Percentiles rank a stretch among this genome's conserved stretches.
These are phyloP conservation scores for Fallopia convolvulus DNA, from an alignment of 148 eudicot species.

Conservation along the genomic window DNA sequence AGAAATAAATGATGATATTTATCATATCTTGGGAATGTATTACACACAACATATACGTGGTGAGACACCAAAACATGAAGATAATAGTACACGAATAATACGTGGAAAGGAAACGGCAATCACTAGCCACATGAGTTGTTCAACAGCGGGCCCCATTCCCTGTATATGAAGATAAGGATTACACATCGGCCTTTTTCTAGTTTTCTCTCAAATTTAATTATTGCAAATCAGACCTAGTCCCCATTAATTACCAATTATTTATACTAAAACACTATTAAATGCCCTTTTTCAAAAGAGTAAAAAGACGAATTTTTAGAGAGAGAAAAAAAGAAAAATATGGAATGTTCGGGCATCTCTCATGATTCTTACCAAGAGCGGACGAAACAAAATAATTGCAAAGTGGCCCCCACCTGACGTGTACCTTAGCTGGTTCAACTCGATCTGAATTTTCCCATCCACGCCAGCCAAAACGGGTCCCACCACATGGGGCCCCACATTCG, in stretches of 20 bases:
- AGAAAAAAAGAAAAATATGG: neutral
- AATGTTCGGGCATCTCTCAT: neutral
- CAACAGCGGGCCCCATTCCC: neutral
- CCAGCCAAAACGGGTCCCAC: neutral
- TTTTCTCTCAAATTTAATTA: neutral
- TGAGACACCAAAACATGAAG: neutral
- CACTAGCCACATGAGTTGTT: neutral
- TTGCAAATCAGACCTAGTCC: neutral
- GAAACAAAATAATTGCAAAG: neutral
- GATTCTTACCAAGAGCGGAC: neutral
- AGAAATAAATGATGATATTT: neutral
- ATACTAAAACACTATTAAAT: neutral
- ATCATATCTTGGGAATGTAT: neutral
- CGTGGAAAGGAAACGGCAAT: neutral
- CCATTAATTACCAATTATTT: neutral
- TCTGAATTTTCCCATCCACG: neutral
- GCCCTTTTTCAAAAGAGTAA: neutral
- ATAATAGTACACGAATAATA: neutral
- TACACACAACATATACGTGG: neutral
- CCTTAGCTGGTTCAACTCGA: conserved; percentile 7
- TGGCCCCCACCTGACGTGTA: conserved; percentile 9
- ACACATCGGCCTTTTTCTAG: neutral
- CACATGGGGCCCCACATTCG: conserved; percentile 15
- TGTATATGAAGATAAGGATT: neutral
- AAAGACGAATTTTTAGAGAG: neutral